These are phyloP conservation scores for Malus fusca DNA, from an alignment of 306 rosid genomes.

Conservation along the genomic window DNA sequence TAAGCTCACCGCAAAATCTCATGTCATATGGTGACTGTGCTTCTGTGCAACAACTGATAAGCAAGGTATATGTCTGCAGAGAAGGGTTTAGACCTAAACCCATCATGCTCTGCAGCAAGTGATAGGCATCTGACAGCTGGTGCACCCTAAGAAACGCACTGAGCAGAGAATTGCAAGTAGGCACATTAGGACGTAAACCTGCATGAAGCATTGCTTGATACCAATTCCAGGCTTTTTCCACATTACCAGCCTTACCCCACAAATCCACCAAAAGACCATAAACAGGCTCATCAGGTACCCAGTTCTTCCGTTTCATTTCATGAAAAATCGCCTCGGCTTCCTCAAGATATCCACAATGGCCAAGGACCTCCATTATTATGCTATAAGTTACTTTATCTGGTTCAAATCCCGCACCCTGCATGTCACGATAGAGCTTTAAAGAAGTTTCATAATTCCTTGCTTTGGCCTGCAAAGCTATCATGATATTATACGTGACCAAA, in stretches of 20 bases:
- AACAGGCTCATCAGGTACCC: constrained; percentile 92
- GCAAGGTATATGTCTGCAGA: constrained; percentile 80
- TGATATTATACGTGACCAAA: constrained; percentile 85
- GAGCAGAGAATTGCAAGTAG: constrained; percentile 84
- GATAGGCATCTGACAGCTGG: constrained; percentile 61
- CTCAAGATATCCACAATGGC: constrained; percentile 82
- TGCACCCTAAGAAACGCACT: constrained; percentile 85
- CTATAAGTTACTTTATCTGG: constrained; percentile 91
- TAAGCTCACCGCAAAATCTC: constrained; percentile 69
- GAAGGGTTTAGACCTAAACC: constrained; percentile 69
- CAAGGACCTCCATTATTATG: constrained; percentile 98
- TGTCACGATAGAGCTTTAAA: constrained; percentile 64
- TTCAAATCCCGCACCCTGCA: constrained; percentile 78
- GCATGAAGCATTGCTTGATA: constrained; percentile 68
- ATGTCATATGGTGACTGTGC: constrained; percentile 60
- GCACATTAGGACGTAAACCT: constrained; percentile 87
- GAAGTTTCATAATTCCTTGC: constrained; percentile 83
- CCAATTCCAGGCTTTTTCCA: constrained; percentile 88
- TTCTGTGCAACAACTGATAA: constrained; percentile 89
- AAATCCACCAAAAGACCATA: constrained; percentile 90
- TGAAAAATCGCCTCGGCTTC: constrained; percentile 73
- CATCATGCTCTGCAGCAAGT: constrained; percentile 71
- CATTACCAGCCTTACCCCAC: constrained; percentile 95
- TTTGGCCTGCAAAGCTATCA: constrained; percentile 94
- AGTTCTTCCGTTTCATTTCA: constrained; percentile 71